A percentile compares a stretch with the other conserved stretches of the same genome.
Conservation (phyloP, 352 stramenopile genomes). For the Globisporangium apiculatum region DNA sequence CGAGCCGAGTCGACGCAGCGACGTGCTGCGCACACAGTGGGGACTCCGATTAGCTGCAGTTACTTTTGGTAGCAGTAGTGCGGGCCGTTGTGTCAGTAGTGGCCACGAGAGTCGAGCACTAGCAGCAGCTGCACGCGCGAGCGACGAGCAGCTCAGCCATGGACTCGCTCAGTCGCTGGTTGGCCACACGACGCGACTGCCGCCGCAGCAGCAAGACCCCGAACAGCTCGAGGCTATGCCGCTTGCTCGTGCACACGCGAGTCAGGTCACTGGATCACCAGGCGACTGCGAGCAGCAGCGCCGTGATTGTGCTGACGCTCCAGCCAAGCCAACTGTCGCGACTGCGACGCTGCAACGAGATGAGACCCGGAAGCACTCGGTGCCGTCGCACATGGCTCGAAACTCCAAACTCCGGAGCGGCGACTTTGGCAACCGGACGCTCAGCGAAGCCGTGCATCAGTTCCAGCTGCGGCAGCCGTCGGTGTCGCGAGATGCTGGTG, state of each 20-base stretch:
- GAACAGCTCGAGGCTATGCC: conserved; percentile 13
- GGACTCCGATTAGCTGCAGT: not conserved
- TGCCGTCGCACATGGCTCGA: not conserved
- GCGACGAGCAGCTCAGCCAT: not conserved
- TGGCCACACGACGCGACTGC: conserved; percentile 13
- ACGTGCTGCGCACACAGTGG: conserved; percentile 13
- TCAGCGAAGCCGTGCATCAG: conserved; percentile 45
- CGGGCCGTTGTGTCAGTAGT: not conserved
- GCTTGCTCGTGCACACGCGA: not conserved
- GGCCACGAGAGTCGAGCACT: not conserved
- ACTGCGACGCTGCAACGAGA: not conserved
- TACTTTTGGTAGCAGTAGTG: too few species aligned
- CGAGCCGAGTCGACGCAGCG: conserved; percentile 26
- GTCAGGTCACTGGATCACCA: not conserved
- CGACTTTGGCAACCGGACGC: conserved; percentile 62
- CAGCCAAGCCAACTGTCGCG: too few species aligned
- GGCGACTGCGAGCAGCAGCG: too few species aligned
- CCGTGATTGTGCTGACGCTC: too few species aligned
- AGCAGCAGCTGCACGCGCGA: too few species aligned
- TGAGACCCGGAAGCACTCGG: not conserved
- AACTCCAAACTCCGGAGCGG: conserved; percentile 25
- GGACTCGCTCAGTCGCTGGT: not conserved
- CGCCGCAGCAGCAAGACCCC: conserved; percentile 49
- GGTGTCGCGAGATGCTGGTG: not conserved
- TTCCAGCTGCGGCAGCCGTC: conserved; percentile 37